Conservation (phyloP, 441 rosid species). For the Pelargonium citronellum region DNA sequence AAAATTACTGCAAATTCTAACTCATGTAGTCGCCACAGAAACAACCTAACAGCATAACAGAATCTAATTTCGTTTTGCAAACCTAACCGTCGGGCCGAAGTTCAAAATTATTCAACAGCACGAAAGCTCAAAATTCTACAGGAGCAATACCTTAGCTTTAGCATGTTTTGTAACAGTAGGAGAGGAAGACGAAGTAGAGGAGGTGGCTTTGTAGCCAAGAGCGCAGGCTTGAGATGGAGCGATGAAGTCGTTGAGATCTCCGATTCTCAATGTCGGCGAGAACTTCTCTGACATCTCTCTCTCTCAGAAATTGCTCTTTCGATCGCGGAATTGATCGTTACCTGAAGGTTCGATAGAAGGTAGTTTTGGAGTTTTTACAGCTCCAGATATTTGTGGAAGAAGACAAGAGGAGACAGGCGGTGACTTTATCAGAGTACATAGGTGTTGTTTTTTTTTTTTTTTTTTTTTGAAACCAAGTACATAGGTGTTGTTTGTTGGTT, state of each 20-base stretch:
- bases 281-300: slow-evolving; percentile 74
- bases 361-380: neutral
- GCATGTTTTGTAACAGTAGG: slow-evolving; percentile 28
- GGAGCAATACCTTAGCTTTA: slow-evolving; percentile 44
- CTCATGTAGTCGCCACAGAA: neutral
- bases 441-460: no score
- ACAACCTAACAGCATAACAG: no score
- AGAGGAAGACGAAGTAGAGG: neutral
- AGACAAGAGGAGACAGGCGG: slow-evolving; percentile 14
- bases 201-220: slow-evolving; percentile 45
- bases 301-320: neutral
- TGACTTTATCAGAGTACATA: slow-evolving; percentile 3
- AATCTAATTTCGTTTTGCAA: no score
- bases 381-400: neutral
- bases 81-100: neutral
- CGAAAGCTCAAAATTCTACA: no score
- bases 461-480: no score
- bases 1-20: neutral
- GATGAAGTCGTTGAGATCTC: slow-evolving; percentile 92
- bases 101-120: neutral
- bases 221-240: slow-evolving; percentile 90
- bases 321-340: neutral
- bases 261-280: slow-evolving; percentile 74
- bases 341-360: neutral
- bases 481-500: neutral